A percentile compares a stretch with the other conserved stretches of the same genome.
Evolutionary conservation across 148 eudicot species (phyloP).

Genomic region (Rhododendron ferrugineum): DNA sequence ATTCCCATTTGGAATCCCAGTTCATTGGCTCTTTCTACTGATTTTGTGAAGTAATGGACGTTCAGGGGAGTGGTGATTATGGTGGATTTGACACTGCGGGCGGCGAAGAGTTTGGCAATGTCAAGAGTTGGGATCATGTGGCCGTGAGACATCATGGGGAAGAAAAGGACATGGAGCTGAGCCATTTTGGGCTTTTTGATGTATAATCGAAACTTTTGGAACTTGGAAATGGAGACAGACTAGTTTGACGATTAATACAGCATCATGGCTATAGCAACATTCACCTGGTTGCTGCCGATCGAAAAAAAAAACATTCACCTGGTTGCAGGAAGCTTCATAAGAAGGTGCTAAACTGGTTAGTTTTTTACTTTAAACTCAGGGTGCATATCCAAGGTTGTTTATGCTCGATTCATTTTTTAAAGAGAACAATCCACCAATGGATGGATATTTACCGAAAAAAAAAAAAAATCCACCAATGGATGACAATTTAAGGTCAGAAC

Average conservation of each 20-base stretch:
- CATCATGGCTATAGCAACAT: neutral
- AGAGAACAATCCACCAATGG: no score
- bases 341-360: no score
- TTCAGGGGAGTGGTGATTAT: slow-evolving; percentile 49
- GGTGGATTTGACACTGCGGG: slow-evolving; percentile 19
- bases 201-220: neutral
- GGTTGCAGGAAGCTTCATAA: no score
- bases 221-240: neutral
- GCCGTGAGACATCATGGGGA: slow-evolving; percentile 49
- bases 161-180: slow-evolving; percentile 41
- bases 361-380: no score
- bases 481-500: no score
- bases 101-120: slow-evolving; percentile 45
- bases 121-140: slow-evolving; percentile 54
- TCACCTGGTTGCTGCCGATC: no score
- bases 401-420: no score
- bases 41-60: slow-evolving; percentile 24
- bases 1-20: slow-evolving; percentile 9
- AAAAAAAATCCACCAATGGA: no score
- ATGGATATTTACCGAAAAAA: no score
- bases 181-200: neutral
- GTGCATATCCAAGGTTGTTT: no score
- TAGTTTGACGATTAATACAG: neutral
- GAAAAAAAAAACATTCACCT: no score
- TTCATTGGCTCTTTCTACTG: slow-evolving; percentile 8